phyloP scores from a whole-genome alignment of 129 eudicot genomes.

The Flaveria bidentis region DNA sequence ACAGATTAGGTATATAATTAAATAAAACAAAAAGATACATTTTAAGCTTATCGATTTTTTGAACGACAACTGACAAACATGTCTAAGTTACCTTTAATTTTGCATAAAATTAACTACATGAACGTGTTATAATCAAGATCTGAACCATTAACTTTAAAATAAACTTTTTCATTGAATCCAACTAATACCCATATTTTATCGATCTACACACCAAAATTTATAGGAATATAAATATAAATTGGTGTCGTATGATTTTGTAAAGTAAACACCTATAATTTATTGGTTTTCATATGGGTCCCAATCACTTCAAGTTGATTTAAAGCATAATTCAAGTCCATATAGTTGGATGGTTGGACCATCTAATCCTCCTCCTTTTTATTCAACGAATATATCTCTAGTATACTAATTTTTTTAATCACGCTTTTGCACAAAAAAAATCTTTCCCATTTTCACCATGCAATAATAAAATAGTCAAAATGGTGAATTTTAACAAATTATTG shows the following conservation, averaged over 20 bases:
- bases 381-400: neutral
- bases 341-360: constrained; percentile 15
- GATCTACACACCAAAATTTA: neutral
- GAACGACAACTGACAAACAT: too few relatives aligned
- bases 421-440: neutral
- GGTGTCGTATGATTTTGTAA: neutral
- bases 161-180: too few relatives aligned
- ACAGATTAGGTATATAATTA: too few relatives aligned
- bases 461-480: neutral
- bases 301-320: constrained; percentile 1
- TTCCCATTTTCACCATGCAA: neutral
- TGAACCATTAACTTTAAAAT: too few relatives aligned
- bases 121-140: too few relatives aligned
- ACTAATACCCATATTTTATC: too few relatives aligned
- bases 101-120: too few relatives aligned
- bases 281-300: neutral
- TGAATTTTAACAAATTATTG: too few relatives aligned
- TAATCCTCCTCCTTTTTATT: neutral
- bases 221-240: neutral
- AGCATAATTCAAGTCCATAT: neutral
- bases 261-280: neutral
- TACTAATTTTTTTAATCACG: neutral
- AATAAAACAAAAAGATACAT: too few relatives aligned
- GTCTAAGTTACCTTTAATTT: too few relatives aligned
- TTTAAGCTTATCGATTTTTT: too few relatives aligned